Evolutionary conservation across 225 moss, liverwort and hornwort species (phyloP), one percentile per base, ranked within the genome.

Genomic region (Polytrichum formosum): DNA sequence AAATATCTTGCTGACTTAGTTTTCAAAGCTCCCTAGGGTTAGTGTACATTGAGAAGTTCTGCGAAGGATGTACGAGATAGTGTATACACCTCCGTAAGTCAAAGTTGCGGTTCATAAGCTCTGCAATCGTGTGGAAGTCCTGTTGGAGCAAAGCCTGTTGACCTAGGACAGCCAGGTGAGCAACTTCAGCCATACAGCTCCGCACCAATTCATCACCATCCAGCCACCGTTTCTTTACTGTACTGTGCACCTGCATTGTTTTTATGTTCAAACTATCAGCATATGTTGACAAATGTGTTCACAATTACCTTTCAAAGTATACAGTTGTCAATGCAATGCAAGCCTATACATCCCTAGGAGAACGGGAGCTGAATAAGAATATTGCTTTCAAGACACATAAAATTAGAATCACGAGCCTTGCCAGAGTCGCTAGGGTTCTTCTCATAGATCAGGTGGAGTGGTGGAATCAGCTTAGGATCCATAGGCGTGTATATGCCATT

Each of bases 381-480:
- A 46, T 46, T 46, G 46, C 46, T 46, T 46, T 46, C 46, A 46
- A 13, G 13, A 13, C 9, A 46, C 4, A 16, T 46, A 46, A 17
- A 65, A 66, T 76, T 77, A 55, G 74, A 72, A 66, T 55, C 66
- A 92, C 94, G 78, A 80, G 79, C 92, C 94, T 98, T 94, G 84
- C 92, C 98, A 77, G 98, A 98, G 72, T 94, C 94, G 79, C 98
- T 98, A 19, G 98, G 98, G 60, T 94, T 94, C 54, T 84, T 80
- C 35, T 81, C 78, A 77, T 94, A 98, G 35, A 98, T 90, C 65
- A 98, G 81, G 71, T 88, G 82, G 22, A 98, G 79, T 61, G 77
- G 79, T 6, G 98, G 98, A 73, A 98, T 81, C 64, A 98, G 68
- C 55, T 74, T 69, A 22, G 82, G 80, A 68, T 98, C 92, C 88